Base-by-base conservation (phyloP, 148 eudicot species). In the Dysphania ambrosioides region DNA sequence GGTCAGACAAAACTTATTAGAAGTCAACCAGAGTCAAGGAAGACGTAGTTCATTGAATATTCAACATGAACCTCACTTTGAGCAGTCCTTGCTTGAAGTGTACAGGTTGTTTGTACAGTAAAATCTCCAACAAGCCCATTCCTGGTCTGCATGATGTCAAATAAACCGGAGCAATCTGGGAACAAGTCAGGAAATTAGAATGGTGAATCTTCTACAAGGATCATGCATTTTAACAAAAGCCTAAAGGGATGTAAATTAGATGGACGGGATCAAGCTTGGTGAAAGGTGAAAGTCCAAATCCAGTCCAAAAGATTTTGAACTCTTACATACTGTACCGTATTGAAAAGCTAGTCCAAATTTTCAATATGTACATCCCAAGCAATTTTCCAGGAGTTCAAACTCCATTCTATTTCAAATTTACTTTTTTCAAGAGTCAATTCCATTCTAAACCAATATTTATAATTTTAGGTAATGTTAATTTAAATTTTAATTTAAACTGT, bases 151-250 rank as follows among this genome's bases (percentile, higher is more conserved):
- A 95, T 58, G 99, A 92, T 75, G 88, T 75, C 89, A 95, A 82
- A 74, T 92, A 95, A 79, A 92, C 88, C 34, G 99, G 99, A 77
- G 97, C 97, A 79, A 92, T 89, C 99, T 95, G 85, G 73, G 75
- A 30, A 27, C 8, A 63, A 19, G 27, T 31, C 49, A 69, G 40
- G 57, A 75, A 42, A 53, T 70, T 21, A 62, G 75, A 57, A 69
- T 34, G 19, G 40, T 19, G 55, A 66, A 66, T 7, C 53, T 2
- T 38, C 71, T 49, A 24, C 64, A 61, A 72, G 27, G 51, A 8
- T n/a, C 38, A 57, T 38, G 4, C n/a, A 56, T 42, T 10, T 55
- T 30, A 29, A 19, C 59, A 53, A 11, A 53, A 53, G 26, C 8
- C 1, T n/a, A 53, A 19, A 53, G 21, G 53, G 53, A n/a, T n/a